Evolutionary conservation across 805 yeast genomes (phyloP).

Genomic region (Ogataea pignaliae): DNA sequence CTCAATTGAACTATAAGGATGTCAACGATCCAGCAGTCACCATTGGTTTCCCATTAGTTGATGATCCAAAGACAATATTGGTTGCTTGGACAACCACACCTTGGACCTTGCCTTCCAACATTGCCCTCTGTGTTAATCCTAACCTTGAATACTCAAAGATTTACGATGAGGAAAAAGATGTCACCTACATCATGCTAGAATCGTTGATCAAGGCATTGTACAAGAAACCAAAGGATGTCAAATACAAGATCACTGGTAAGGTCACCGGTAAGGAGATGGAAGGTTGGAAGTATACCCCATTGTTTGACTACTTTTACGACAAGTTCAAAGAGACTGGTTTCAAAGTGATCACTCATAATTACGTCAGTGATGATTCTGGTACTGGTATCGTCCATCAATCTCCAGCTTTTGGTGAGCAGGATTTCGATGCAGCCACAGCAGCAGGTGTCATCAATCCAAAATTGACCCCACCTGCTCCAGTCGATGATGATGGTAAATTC

Average conservation of each 20-base stretch:
- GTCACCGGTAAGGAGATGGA: conserved; percentile 74
- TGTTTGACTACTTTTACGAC: conserved; percentile 76
- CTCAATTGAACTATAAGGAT: conserved; percentile 97
- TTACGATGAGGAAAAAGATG: conserved; percentile 80
- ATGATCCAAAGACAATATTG: conserved; percentile 75
- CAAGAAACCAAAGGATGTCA: conserved; percentile 92
- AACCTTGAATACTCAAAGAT: conserved; percentile 88
- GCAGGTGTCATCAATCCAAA: conserved; percentile 72
- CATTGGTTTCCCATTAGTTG: conserved; percentile 75
- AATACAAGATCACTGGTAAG: conserved; percentile 76
- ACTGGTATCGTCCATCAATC: conserved; percentile 98
- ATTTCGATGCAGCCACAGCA: conserved; percentile 76
- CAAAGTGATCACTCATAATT: conserved; percentile 75
- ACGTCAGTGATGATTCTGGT: conserved; percentile 93
- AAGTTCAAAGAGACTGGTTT: conserved; percentile 73
- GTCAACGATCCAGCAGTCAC: conserved; percentile 97
- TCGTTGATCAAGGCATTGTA: conserved; percentile 75
- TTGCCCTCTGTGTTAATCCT: conserved; percentile 90
- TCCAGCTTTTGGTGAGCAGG: conserved; percentile 99
- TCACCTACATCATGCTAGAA: conserved; percentile 81
- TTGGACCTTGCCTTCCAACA: conserved; percentile 96
- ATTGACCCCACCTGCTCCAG: conserved; percentile 82
- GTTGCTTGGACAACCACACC: conserved; percentile 99
- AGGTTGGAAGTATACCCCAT: conserved; percentile 78
- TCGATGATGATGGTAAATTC: conserved; percentile 89